Evolutionary conservation across 345 rosid genomes (phyloP).

Genomic region (Raphanus sativus): DNA sequence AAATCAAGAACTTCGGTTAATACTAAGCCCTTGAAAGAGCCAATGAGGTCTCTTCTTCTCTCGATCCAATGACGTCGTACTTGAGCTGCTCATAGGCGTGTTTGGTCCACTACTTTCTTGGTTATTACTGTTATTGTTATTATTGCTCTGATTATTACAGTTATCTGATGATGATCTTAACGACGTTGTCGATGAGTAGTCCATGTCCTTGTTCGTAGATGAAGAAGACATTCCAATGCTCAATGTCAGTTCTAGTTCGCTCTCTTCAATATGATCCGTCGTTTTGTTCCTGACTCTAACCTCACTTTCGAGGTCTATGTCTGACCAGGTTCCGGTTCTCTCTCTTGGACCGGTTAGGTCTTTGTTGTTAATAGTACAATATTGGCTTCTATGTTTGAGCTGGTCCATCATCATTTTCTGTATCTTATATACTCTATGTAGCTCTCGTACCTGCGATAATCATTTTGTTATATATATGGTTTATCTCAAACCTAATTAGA

Average conservation of each 20-base stretch:
- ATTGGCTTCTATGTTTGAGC: constrained; percentile 47
- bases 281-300: constrained; percentile 37
- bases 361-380: constrained; percentile 33
- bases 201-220: constrained; percentile 38
- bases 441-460: constrained; percentile 70
- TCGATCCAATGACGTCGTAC: constrained; percentile 55
- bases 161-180: constrained; percentile 41
- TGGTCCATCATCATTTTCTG: constrained; percentile 72
- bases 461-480: neutral
- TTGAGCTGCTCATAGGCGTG: constrained; percentile 60
- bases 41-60: constrained; percentile 66
- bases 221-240: constrained; percentile 60
- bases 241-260: constrained; percentile 65
- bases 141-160: constrained; percentile 39
- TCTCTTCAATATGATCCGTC: constrained; percentile 45
- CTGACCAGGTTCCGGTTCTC: constrained; percentile 54
- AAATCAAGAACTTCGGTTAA: constrained; percentile 48
- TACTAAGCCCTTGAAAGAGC: constrained; percentile 65
- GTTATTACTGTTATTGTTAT: constrained; percentile 22
- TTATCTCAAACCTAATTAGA: neutral
- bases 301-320: constrained; percentile 53
- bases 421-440: constrained; percentile 68
- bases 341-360: constrained; percentile 45
- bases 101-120: constrained; percentile 49
- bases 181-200: constrained; percentile 36